Evolutionary conservation across 441 rosid species (phyloP).

Genomic region (Syzygium syzygioides): DNA sequence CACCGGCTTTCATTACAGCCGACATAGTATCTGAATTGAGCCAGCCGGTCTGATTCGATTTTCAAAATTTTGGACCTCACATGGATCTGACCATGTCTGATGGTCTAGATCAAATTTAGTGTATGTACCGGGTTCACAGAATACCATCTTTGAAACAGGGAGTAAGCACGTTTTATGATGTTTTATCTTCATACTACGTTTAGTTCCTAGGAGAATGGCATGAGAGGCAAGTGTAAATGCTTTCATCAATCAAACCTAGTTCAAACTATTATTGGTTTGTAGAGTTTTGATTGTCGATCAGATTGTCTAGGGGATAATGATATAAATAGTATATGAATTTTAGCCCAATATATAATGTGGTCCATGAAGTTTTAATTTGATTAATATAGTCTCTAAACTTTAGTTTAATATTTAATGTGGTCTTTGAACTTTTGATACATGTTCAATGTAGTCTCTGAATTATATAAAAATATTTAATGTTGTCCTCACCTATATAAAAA

Average conservation of each 20-base stretch:
- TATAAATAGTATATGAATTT: too few species aligned
- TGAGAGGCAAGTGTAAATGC: background rate
- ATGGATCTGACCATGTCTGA: background rate
- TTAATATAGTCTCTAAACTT: too few species aligned
- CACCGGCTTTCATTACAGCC: background rate
- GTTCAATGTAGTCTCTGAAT: too few species aligned
- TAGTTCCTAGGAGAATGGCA: background rate
- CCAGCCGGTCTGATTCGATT: background rate
- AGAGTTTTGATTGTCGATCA: too few species aligned
- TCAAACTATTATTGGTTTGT: too few species aligned
- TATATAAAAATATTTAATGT: too few species aligned
- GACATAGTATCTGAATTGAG: background rate
- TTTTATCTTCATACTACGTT: background rate
- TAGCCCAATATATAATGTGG: too few species aligned
- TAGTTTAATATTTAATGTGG: too few species aligned
- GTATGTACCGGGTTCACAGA: background rate
- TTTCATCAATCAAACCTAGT: background rate
- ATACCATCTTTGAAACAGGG: background rate
- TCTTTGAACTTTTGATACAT: too few species aligned
- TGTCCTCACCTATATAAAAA: too few species aligned
- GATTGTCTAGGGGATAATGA: too few species aligned
- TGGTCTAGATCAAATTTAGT: background rate
- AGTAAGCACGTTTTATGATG: background rate
- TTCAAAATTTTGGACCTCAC: background rate
- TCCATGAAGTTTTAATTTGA: too few species aligned